These are phyloP conservation scores for Hypoxylon sp. DNA, from an alignment of 2,329 filamentous ascomycete species.

Conservation along the genomic window DNA sequence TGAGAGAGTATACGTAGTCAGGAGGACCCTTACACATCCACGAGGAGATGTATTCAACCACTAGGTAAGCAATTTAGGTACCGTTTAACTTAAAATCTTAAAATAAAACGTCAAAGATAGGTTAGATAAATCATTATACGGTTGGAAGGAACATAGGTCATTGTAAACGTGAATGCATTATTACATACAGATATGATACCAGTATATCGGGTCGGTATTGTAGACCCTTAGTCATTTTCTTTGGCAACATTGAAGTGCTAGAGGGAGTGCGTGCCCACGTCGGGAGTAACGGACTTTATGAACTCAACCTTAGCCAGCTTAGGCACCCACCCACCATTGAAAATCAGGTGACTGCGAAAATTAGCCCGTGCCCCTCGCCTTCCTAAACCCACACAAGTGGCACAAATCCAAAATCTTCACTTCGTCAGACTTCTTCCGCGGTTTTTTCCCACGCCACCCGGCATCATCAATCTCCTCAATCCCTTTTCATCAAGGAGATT, in stretches of 20 bases:
- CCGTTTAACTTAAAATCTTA: neutral
- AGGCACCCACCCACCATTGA: constrained; percentile 24
- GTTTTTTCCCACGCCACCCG: constrained; percentile 43
- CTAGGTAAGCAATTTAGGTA: no score
- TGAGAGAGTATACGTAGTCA: no score
- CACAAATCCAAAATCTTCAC: constrained; percentile 55
- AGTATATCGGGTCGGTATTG: neutral
- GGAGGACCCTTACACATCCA: no score
- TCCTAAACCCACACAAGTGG: constrained; percentile 52
- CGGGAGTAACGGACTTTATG: constrained; percentile 24
- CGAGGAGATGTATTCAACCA: no score
- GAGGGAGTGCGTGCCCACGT: neutral
- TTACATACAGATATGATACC: neutral
- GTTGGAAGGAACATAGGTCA: neutral
- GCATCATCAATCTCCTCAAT: constrained; percentile 51
- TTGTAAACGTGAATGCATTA: constrained; percentile 6
- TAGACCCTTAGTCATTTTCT: neutral
- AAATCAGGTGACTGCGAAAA: constrained; percentile 47
- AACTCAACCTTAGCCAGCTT: constrained; percentile 1
- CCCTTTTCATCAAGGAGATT: constrained; percentile 52
- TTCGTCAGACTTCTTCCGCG: constrained; percentile 43
- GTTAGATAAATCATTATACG: no score
- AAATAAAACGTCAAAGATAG: neutral
- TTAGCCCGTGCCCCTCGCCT: constrained; percentile 52
- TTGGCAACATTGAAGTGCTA: neutral